Evolutionary conservation across 352 stramenopile species (phyloP).

Genomic region (Saprolegnia parasitica): DNA sequence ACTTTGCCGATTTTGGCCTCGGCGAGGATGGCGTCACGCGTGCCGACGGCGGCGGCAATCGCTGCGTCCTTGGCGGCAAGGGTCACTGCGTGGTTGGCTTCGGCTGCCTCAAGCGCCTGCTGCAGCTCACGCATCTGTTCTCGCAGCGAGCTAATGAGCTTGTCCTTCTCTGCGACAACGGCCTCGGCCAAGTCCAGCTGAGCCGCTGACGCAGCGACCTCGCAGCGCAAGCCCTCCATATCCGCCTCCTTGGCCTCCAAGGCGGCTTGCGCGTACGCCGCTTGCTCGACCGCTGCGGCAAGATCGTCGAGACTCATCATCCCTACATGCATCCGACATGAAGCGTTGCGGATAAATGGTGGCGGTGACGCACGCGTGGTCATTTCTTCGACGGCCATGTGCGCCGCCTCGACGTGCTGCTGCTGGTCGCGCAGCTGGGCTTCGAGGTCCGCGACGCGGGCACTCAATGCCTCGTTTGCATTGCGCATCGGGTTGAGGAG

Average conservation of each 20-base stretch:
- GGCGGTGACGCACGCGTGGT: neutral
- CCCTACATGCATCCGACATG: neutral
- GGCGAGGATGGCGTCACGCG: conserved; percentile 3
- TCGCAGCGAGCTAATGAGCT: neutral
- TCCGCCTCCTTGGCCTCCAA: conserved; percentile 7
- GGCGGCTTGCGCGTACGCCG: neutral
- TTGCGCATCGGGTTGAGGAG: conserved; percentile 75
- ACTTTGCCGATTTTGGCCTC: conserved; percentile 14
- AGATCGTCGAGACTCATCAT: too few relatives aligned
- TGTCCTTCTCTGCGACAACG: neutral
- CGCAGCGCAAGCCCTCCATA: neutral
- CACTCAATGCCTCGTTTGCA: conserved; percentile 52
- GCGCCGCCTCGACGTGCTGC: conserved; percentile 27
- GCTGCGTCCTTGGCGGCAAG: conserved; percentile 29
- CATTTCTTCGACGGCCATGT: conserved; percentile 5
- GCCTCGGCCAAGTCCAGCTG: neutral
- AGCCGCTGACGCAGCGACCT: neutral
- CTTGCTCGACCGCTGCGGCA: neutral
- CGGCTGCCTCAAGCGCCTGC: conserved; percentile 32
- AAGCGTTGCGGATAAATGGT: too few relatives aligned
- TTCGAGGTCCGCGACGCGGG: conserved; percentile 32
- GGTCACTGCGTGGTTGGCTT: conserved; percentile 27
- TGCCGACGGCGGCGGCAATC: conserved; percentile 28
- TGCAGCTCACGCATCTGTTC: neutral
- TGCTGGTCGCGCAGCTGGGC: conserved; percentile 33